Evolutionary conservation across 2,329 filamentous ascomycete genomes (phyloP).

Genomic region (Diaporthe sp.): DNA sequence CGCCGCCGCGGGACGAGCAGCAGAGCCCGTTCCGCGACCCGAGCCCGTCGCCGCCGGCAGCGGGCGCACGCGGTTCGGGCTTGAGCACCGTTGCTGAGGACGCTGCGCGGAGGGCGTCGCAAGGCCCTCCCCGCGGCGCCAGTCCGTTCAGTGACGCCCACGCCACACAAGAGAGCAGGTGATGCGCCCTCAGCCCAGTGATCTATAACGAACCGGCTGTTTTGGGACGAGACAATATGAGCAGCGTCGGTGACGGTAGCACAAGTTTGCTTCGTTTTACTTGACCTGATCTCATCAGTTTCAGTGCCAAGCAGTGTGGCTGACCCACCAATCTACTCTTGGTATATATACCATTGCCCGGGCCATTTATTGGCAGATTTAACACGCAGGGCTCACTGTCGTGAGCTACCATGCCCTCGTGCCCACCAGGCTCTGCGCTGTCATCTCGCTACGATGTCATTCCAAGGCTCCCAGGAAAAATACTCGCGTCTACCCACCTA

Average conservation of each 20-base stretch:
- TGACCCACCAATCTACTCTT: not conserved
- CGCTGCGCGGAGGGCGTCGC: conserved; percentile 57
- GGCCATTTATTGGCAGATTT: not conserved
- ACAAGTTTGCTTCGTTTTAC: conserved; percentile 13
- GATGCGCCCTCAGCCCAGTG: not conserved
- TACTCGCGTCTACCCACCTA: not conserved
- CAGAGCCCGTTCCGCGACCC: conserved; percentile 73
- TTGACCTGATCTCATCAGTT: not conserved
- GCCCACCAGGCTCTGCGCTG: not conserved
- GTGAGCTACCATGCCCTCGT: not conserved
- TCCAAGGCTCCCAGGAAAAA: not conserved
- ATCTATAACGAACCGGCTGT: not conserved
- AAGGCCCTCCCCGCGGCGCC: conserved; percentile 50
- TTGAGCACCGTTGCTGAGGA: conserved; percentile 71
- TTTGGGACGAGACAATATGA: not conserved
- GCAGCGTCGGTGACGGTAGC: not conserved
- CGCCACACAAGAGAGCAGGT: conserved; percentile 63
- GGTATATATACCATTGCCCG: not conserved
- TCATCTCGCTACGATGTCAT: not conserved
- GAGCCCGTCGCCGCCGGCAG: conserved; percentile 61
- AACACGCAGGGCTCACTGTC: not conserved
- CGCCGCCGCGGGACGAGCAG: conserved; percentile 61
- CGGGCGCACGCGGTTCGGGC: conserved; percentile 55
- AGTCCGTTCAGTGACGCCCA: conserved; percentile 73
- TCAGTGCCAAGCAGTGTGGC: not conserved